These are phyloP conservation scores for Phylloporus scabripes DNA, from an alignment of 768 basidiomycete species.

Conservation along the genomic window DNA sequence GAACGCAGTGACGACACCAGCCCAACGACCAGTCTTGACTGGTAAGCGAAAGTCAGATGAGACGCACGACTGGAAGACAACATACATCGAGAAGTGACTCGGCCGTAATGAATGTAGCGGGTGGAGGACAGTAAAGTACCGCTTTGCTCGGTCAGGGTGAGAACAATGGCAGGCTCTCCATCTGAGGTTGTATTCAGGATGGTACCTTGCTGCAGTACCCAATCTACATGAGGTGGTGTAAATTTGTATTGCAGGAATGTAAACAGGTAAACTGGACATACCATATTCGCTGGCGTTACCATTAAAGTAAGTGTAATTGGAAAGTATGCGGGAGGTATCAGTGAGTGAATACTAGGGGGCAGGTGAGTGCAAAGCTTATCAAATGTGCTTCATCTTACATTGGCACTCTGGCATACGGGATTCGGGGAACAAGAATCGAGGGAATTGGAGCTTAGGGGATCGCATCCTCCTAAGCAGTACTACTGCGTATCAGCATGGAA, in stretches of 20 bases:
- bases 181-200: constrained; percentile 58
- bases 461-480: constrained; percentile 86
- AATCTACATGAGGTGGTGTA: constrained; percentile 41
- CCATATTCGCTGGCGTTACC: constrained; percentile 72
- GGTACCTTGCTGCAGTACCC: constrained; percentile 63
- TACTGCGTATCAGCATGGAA: constrained; percentile 25
- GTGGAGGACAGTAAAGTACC: constrained; percentile 79
- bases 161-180: constrained; percentile 55
- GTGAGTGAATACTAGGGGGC: constrained; percentile 50
- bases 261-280: constrained; percentile 18
- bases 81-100: constrained; percentile 57
- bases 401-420: constrained; percentile 63
- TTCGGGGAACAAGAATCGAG: constrained; percentile 63
- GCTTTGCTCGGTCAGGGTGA: constrained; percentile 63
- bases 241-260: background rate
- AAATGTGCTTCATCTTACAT: constrained; percentile 34
- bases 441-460: constrained; percentile 63
- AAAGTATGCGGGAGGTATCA: constrained; percentile 60
- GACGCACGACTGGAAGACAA: background rate
- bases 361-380: background rate
- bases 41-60: background rate
- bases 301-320: constrained; percentile 61
- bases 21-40: constrained; percentile 80
- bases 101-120: constrained; percentile 78
- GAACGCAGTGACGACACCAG: constrained; percentile 77